Percentiles rank a stretch among this genome's conserved stretches.
Evolutionary conservation across 805 yeast species (phyloP).

Genomic region (Lipomyces yamadae): DNA sequence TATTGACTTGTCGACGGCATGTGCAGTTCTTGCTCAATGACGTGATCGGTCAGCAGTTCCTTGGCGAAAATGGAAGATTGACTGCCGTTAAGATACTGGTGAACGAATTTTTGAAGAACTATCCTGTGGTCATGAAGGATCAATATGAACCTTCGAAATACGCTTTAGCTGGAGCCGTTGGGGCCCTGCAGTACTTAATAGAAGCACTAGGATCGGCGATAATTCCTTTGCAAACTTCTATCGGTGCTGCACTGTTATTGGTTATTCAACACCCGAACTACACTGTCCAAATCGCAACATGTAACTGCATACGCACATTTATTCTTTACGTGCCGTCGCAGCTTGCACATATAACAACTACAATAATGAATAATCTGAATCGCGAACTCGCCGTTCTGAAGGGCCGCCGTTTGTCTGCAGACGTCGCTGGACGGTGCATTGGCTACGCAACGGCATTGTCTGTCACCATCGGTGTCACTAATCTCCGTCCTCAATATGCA

Average conservation of each 20-base stretch:
- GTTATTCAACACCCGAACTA: constrained; percentile 36
- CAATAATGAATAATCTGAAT: constrained; percentile 36
- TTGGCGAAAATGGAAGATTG: constrained; percentile 44
- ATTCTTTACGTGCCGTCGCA: constrained; percentile 39
- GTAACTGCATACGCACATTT: constrained; percentile 35
- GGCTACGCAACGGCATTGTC: constrained; percentile 45
- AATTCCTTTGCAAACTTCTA: constrained; percentile 32
- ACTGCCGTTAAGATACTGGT: constrained; percentile 38
- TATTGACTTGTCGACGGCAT: constrained; percentile 40
- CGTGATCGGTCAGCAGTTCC: constrained; percentile 39
- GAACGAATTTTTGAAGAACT: constrained; percentile 39
- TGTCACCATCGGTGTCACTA: constrained; percentile 40
- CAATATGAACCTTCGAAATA: constrained; percentile 38
- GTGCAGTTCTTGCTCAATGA: constrained; percentile 40
- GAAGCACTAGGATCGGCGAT: constrained; percentile 43
- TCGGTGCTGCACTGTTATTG: constrained; percentile 28
- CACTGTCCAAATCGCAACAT: constrained; percentile 34
- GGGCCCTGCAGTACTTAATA: constrained; percentile 38
- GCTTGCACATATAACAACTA: constrained; percentile 36
- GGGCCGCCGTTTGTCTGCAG: constrained; percentile 29
- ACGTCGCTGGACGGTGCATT: constrained; percentile 33
- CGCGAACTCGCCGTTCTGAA: constrained; percentile 38
- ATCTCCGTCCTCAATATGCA: constrained; percentile 47
- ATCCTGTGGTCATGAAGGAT: constrained; percentile 38
- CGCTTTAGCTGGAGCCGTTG: constrained; percentile 38